Conservation (phyloP, 2,329 filamentous ascomycete genomes). For the Plenodomus biglobosus region DNA sequence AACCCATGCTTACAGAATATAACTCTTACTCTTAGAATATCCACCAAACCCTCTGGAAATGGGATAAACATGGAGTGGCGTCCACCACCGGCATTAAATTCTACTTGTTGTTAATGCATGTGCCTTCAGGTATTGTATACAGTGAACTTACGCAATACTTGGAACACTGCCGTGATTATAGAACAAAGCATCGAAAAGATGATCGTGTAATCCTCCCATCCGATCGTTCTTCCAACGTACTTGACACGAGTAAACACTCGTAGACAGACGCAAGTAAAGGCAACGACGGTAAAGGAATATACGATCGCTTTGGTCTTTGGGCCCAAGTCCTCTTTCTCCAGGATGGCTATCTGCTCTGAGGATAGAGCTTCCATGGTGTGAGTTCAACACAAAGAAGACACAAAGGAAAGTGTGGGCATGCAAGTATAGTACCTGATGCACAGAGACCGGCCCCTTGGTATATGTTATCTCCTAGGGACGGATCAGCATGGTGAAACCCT, state of each 20-base stretch:
- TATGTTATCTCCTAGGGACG: too few species aligned
- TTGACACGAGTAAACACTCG: constrained; percentile 25
- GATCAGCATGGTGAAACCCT: too few species aligned
- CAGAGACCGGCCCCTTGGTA: too few species aligned
- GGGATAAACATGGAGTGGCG: constrained; percentile 26
- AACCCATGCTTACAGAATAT: too few species aligned
- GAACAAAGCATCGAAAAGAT: constrained; percentile 19
- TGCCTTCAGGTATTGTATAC: neutral
- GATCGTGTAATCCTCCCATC: constrained; percentile 29
- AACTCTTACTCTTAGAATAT: constrained; percentile 18
- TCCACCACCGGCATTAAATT: constrained; percentile 24
- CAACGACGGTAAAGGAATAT: constrained; percentile 21
- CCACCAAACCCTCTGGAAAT: constrained; percentile 9
- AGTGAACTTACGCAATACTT: constrained; percentile 20
- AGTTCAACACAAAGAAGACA: neutral
- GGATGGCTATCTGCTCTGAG: constrained; percentile 17
- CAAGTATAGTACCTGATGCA: too few species aligned
- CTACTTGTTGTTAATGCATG: constrained; percentile 11
- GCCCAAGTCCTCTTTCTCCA: constrained; percentile 21
- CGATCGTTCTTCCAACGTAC: constrained; percentile 11
- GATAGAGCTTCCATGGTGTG: constrained; percentile 16
- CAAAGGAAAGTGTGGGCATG: neutral
- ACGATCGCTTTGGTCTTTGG: constrained; percentile 18
- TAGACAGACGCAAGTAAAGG: constrained; percentile 22
- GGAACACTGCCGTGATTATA: constrained; percentile 10